These are phyloP conservation scores for Suillus luteus DNA, from an alignment of 768 basidiomycete species.

Conservation along the genomic window DNA sequence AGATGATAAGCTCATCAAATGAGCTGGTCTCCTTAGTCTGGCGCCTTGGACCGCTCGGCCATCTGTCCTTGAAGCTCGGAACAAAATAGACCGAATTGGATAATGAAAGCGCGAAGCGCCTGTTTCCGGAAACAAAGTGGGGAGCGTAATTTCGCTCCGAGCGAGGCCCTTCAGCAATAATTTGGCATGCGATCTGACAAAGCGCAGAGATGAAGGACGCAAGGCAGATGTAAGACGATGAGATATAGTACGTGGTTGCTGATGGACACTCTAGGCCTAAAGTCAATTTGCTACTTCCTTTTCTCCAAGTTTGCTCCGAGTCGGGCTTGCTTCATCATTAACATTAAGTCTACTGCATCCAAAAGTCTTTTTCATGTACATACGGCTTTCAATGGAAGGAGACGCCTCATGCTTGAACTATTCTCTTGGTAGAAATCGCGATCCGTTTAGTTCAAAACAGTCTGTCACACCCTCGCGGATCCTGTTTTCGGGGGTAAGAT, in stretches of 20 bases:
- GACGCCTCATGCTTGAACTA: neutral
- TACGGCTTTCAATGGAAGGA: neutral
- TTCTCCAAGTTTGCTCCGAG: too few relatives aligned
- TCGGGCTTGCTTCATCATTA: too few relatives aligned
- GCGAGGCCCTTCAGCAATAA: too few relatives aligned
- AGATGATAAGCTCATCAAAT: constrained; percentile 6
- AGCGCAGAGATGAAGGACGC: too few relatives aligned
- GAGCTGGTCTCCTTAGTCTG: constrained; percentile 62
- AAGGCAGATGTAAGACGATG: too few relatives aligned
- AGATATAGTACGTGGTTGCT: too few relatives aligned
- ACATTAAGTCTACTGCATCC: neutral
- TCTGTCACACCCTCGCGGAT: neutral
- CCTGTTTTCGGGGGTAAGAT: neutral
- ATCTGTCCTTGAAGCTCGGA: constrained; percentile 48
- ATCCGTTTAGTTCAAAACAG: neutral
- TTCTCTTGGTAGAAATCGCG: neutral
- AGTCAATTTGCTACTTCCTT: too few relatives aligned
- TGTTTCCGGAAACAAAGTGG: too few relatives aligned
- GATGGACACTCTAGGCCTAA: too few relatives aligned
- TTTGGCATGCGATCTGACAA: too few relatives aligned
- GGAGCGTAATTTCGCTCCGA: too few relatives aligned
- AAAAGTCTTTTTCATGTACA: neutral
- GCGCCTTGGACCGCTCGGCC: constrained; percentile 90
- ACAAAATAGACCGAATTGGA: neutral
- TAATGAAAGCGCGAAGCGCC: neutral